phyloP scores from a whole-genome alignment of 768 basidiomycete genomes.

The Auricularia auricula-judae region DNA sequence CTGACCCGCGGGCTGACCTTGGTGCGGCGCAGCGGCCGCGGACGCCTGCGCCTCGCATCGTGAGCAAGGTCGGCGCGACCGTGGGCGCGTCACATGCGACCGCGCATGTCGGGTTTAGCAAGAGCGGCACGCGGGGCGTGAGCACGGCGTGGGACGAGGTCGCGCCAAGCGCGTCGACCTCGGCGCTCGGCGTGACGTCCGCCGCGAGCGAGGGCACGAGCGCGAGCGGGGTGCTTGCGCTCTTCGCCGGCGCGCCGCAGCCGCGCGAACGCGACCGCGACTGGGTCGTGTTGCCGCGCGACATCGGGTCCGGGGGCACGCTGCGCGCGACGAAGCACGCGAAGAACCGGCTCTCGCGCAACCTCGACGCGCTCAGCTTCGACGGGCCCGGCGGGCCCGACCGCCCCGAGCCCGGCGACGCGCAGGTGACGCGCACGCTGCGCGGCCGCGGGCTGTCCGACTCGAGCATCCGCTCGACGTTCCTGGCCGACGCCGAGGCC shows the following conservation, averaged over 20 bases:
- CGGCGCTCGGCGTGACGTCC: conserved; percentile 7
- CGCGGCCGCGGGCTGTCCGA: conserved; percentile 79
- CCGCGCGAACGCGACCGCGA: conserved; percentile 25
- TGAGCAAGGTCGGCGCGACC: conserved; percentile 75
- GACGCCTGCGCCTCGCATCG: conserved; percentile 33
- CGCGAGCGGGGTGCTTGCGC: conserved; percentile 53
- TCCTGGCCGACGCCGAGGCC: conserved; percentile 30
- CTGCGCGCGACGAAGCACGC: conserved; percentile 12
- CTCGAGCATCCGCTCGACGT: conserved; percentile 85
- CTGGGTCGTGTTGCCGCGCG: conserved; percentile 58
- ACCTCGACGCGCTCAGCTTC: conserved; percentile 55
- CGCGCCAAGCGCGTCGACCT: conserved; percentile 13
- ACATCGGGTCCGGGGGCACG: conserved; percentile 10
- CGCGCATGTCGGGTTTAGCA: conserved; percentile 90
- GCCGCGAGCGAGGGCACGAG: conserved; percentile 1
- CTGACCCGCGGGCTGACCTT: conserved; percentile 11
- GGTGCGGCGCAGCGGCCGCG: background rate
- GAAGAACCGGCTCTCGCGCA: conserved; percentile 38
- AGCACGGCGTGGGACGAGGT: conserved; percentile 29
- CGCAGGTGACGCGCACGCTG: conserved; percentile 57
- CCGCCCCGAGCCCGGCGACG: conserved; percentile 26
- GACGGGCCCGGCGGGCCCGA: conserved; percentile 17
- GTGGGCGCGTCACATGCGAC: conserved; percentile 82
- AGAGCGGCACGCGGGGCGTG: conserved; percentile 44
- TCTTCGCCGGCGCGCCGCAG: conserved; percentile 83